Base-by-base conservation (phyloP, 345 rosid genomes). In the Combretum micranthum region DNA sequence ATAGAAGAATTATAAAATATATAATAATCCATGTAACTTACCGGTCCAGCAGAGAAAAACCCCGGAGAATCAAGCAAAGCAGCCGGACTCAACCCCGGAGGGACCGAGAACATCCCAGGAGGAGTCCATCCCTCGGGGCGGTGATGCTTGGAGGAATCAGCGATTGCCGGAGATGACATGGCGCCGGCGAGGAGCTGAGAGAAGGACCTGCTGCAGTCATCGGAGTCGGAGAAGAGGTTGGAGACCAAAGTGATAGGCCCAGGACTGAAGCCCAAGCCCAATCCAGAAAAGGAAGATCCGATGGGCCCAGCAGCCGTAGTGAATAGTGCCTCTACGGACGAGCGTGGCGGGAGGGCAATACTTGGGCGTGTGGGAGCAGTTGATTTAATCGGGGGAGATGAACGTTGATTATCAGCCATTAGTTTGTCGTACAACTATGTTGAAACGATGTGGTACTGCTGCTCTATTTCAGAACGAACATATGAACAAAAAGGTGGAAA, bases 181-280 rank as follows among this genome's bases (percentile, higher is more conserved):
- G 95, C 90, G 47, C 97, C 85, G n/a, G 90, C 81, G n/a, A 85
- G 78, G 12, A 85, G 84, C 67, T 83, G 91, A 65, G 96, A 87
- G 74, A 87, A 87, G 23, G 96, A 77, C 62, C 75, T 81, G 53
- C 75, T 81, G 53, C 65, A 76, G 46, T 80, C 96, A 15, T 90
- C 87, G 68, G 81, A 67, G 53, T 83, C 90, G 55, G 92, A 59
- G 69, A 90, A 87, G 56, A 83, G 50, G 67, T 64, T 80, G 14
- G 97, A 84, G 67, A 90, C 82, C 15, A 90, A 77, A 55, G 97
- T 87, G 90, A 90, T 83, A 16, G 96, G 97, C 9, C 97, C 90
- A 4, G 96, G 97, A 50, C 95, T 90, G 65, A 85, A 81, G 1
- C 92, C 91, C 62, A 73, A 53, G 13, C 59, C 71, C 15, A 64